Conservation (phyloP, 169 alveolate genomes). For the Plasmodium vinckei region DNA sequence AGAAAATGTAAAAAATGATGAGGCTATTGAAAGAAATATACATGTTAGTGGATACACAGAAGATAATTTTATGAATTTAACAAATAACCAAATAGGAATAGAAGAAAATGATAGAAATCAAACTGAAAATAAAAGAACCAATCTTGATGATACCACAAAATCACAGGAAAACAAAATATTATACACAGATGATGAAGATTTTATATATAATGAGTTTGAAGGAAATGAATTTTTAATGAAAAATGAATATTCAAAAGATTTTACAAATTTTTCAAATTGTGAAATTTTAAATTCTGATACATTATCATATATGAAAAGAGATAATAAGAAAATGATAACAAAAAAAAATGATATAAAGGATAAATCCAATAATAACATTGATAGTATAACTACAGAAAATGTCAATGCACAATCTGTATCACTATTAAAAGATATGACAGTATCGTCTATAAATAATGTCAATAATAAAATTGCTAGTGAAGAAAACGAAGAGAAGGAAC, state of each 20-base stretch:
- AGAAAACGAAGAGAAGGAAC: conserved; percentile 1
- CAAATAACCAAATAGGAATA: no score
- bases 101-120: no score
- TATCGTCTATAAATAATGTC: conserved; percentile 20
- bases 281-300: conserved; percentile 23
- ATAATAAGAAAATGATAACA: background rate
- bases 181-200: background rate
- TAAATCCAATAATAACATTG: no score
- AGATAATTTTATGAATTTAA: no score
- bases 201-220: background rate
- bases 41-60: no score
- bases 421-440: conserved; percentile 4
- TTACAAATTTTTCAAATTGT: conserved; percentile 23
- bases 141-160: no score
- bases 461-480: no score
- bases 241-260: background rate
- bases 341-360: background rate
- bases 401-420: conserved; percentile 17
- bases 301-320: conserved; percentile 19
- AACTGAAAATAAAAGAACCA: no score
- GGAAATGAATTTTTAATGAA: background rate
- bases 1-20: conserved; percentile 9
- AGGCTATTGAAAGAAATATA: background rate
- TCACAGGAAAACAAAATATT: no score
- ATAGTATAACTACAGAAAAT: background rate